A percentile compares a stretch with the other conserved stretches of the same genome.
These are phyloP conservation scores for Lasiodiplodia sp. DNA, from an alignment of 2,329 filamentous ascomycete genomes.

Conservation along the genomic window DNA sequence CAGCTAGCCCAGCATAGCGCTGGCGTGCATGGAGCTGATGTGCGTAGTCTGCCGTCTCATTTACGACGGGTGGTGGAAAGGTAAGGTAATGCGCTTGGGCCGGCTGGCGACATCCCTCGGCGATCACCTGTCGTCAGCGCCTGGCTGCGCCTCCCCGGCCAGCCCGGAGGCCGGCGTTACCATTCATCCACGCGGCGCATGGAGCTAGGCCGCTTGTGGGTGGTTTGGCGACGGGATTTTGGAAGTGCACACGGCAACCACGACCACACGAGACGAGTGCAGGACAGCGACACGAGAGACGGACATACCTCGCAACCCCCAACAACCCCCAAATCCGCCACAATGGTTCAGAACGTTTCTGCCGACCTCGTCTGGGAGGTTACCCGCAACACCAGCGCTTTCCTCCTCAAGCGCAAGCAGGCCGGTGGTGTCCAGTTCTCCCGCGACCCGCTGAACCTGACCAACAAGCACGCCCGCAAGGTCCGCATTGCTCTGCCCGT, in stretches of 20 bases:
- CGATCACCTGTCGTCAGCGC: slow-evolving; percentile 25
- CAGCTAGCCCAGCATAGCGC: slow-evolving; percentile 1
- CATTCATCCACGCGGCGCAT: not conserved
- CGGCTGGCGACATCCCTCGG: not conserved
- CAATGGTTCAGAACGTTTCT: slow-evolving; percentile 77
- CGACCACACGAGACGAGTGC: slow-evolving; percentile 5
- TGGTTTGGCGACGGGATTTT: slow-evolving; percentile 28
- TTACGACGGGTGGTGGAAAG: slow-evolving; percentile 18
- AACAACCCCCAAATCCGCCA: slow-evolving; percentile 33
- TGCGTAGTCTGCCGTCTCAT: slow-evolving; percentile 13
- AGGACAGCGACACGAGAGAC: slow-evolving; percentile 26
- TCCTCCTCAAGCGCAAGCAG: slow-evolving; percentile 86
- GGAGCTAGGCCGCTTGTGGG: slow-evolving; percentile 18
- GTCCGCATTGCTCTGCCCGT: slow-evolving; percentile 56
- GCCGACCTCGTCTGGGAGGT: slow-evolving; percentile 94
- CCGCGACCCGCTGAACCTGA: slow-evolving; percentile 90
- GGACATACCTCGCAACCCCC: slow-evolving; percentile 20
- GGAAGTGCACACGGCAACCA: not conserved
- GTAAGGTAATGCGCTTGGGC: not conserved
- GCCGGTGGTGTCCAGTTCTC: slow-evolving; percentile 88
- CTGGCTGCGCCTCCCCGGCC: slow-evolving; percentile 16
- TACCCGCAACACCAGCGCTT: slow-evolving; percentile 87
- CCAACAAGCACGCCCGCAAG: slow-evolving; percentile 91
- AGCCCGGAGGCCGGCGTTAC: slow-evolving; percentile 7
- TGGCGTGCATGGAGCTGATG: slow-evolving; percentile 18